Evolutionary conservation across 1,139 yeast species (phyloP), one percentile per base, ranked within the genome.

Genomic region (Candida sanyaensis): DNA sequence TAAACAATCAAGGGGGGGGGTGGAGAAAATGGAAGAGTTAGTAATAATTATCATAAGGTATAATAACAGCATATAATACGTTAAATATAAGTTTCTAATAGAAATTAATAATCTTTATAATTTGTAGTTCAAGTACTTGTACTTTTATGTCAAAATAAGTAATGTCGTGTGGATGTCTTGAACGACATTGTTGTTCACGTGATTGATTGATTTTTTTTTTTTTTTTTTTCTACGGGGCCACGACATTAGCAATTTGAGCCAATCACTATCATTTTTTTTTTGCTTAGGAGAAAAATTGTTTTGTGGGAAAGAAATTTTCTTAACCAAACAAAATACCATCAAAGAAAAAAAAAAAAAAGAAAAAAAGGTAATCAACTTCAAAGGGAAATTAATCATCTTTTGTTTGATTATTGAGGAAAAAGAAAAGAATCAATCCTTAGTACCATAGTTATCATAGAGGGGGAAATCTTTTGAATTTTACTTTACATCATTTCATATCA

Each of bases 1-100:
- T 73, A 41, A 37, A 11, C 21, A 17, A 17, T 17, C 21, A 17
- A n/a, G n/a, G n/a, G n/a, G n/a, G n/a, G n/a, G 21, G 21, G 21
- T 17, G 3, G 21, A 17, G 21, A 17, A 17, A 17, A 17, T 2
- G 21, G 21, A 17, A 17, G 21, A 17, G 21, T 17, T 17, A 17
- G 21, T 17, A 17, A 17, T 17, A 17, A 3, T 17, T 17, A 17
- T 17, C 21, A 2, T 3, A 17, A 17, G 21, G 21, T 17, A 17
- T 17, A 17, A 17, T 17, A 17, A 17, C 21, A 17, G 21, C 21
- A 17, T 17, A 17, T 17, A 17, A 17, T 17, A 17, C 21, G 3
- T 17, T 17, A 17, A n/a, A 17, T 17, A 17, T 17, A 17, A 17
- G 21, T 17, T 17, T 17, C 3, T 17, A 17, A 17, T 17, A 43